Evolutionary conservation across 495 filamentous ascomycete genomes (phyloP), one percentile per base, ranked within the genome.

Genomic region (Aspergillus avenaceus): DNA sequence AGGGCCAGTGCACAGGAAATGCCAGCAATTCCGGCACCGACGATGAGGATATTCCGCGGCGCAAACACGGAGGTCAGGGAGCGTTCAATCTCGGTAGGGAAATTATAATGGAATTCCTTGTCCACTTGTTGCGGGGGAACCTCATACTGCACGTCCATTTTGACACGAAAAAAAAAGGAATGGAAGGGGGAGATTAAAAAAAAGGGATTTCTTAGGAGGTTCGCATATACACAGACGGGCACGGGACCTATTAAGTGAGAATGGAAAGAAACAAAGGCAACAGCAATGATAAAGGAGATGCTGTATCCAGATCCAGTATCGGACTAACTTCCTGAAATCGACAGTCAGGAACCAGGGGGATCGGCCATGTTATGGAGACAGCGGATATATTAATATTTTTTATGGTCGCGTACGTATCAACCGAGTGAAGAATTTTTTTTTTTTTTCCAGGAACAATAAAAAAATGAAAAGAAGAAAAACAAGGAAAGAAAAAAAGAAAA

Each of bases 1-100:
- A 84, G 60, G 5, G 79, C 63, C 6, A 85, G 64, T 5, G 81
- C 81, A 24, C 73, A 69, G 3, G 76, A 70, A 37, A 82, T 67
- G 43, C 81, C 81, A 2, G 77, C 71, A 46, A 82, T 79, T 13
- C 82, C 82, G 11, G 74, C 77, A 32, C 82, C 80, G 28, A 81
- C 68, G 44, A 83, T 78, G 47, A 69, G 54, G 29, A 76, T 69
- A n/a, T 64, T 54, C 23, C 58, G 65, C 7, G 66, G 61, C 7
- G 61, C 62, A 34, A 49, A 38, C 12, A 49, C 23, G 3, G 46
- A 49, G 34, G 46, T 49, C 23, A 49, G 46, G 23, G 46, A 49
- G n/a, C 47, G 48, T 34, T 56, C 50, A 13, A 29, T 28, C 14
- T 53, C 45, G 37, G 34, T 38, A 8, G 41, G 50, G 26, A 53